These are phyloP conservation scores for Skeletonema grethae DNA, from an alignment of 108 stramenopile genomes.

Conservation along the genomic window DNA sequence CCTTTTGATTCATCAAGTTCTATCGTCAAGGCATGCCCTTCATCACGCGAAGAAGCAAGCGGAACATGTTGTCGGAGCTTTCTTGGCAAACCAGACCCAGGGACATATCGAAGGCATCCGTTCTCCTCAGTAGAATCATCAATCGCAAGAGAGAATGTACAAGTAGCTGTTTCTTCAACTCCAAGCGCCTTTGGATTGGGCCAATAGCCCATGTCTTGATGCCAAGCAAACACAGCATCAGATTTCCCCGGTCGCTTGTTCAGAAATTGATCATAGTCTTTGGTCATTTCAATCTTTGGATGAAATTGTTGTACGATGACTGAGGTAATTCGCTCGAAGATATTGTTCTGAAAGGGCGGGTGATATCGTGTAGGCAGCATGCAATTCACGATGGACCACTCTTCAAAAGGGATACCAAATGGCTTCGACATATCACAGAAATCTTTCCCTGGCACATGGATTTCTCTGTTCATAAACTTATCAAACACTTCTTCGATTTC, in stretches of 20 bases:
- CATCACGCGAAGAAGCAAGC: slow-evolving; percentile 40
- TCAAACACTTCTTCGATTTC: slow-evolving; percentile 54
- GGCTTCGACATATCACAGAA: slow-evolving; percentile 73
- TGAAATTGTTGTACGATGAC: slow-evolving; percentile 55
- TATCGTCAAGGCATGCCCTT: slow-evolving; percentile 62
- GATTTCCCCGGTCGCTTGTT: slow-evolving; percentile 58
- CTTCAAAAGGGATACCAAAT: slow-evolving; percentile 58
- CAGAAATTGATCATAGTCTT: slow-evolving; percentile 65
- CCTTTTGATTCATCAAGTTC: slow-evolving; percentile 42
- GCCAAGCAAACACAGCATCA: slow-evolving; percentile 41
- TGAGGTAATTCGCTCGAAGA: slow-evolving; percentile 55
- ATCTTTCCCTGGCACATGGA: slow-evolving; percentile 61
- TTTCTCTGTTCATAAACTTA: slow-evolving; percentile 52
- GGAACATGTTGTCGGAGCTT: slow-evolving; percentile 50
- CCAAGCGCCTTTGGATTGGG: slow-evolving; percentile 45
- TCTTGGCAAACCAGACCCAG: slow-evolving; percentile 46
- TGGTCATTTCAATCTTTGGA: slow-evolving; percentile 48
- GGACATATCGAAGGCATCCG: slow-evolving; percentile 65
- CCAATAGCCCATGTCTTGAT: slow-evolving; percentile 66
- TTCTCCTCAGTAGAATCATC: slow-evolving; percentile 61
- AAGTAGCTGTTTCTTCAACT: slow-evolving; percentile 53
- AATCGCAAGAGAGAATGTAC: slow-evolving; percentile 55
- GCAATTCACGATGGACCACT: slow-evolving; percentile 62
- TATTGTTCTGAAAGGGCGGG: slow-evolving; percentile 51
- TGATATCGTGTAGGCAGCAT: slow-evolving; percentile 64